Base-by-base conservation (phyloP, 2,329 filamentous ascomycete species). In the Aspergillus calidoustus region DNA sequence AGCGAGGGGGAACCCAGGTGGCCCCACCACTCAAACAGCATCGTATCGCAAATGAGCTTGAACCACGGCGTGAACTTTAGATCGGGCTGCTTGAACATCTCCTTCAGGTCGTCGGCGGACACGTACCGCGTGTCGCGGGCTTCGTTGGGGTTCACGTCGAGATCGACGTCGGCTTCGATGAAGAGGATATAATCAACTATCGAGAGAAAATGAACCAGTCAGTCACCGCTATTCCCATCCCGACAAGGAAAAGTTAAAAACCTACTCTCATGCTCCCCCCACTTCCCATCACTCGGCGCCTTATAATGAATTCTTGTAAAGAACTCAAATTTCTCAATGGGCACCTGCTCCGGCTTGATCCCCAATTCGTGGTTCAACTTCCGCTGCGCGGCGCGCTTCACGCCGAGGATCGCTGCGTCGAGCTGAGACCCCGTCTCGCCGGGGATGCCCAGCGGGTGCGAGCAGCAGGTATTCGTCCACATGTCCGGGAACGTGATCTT, bases 381-480 rank as follows among this genome's bases (percentile, higher is more conserved):
- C 69, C 95, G 87, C 81, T 93, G 91, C 19, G 95, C 95, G 47
- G 95, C 95, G 63, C 90, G 88, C 84, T 96, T 96, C 69, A 93
- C 95, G 30, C 95, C 95, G 69, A 87, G 83, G 60, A 98, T 83
- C 5, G 93, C 91, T 67, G 92, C 91, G 54, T 89, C 85, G 48
- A 99, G 84, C 68, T 90, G 90, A 34, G 88, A 86, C 65, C 95
- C 95, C 28, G 92, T 96, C 86, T 99, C 95, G 67, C 90, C 90
- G 8, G 95, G 91, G 68, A 97, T 91, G 59, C 92, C 91, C 64
- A 99, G 86, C 5, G 95, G 95, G 79, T 99, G 95, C 44, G 95
- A 99, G 84, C 95, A 99, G 86, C 95, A 99, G 34, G 95, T 99
- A 81, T 99, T 99, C 66, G 95, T 99, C 95, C 95, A 99, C 90